Conservation (phyloP, 2,329 filamentous ascomycete genomes). For the Ophiostoma himal-ulmi region DNA sequence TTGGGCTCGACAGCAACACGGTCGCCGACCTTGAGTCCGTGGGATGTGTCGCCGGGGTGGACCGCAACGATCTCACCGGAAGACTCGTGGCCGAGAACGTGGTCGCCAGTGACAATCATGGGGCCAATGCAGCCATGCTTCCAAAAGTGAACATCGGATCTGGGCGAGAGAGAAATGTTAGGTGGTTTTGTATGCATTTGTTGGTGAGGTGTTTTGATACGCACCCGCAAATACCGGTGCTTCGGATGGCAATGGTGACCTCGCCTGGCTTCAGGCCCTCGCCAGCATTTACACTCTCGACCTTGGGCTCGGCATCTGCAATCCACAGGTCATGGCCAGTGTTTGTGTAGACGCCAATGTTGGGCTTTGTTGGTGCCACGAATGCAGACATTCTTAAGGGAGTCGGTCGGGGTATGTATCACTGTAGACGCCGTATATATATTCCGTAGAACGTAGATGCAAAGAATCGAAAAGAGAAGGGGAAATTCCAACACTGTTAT, state of each 20-base stretch:
- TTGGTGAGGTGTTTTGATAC: conserved; percentile 26
- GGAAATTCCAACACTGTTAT: background rate
- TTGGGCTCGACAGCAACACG: conserved; percentile 92
- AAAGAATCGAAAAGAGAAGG: background rate
- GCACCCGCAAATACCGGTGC: conserved; percentile 92
- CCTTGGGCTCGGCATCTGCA: conserved; percentile 65
- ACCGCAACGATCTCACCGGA: conserved; percentile 77
- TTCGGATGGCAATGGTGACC: conserved; percentile 83
- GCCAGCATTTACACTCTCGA: conserved; percentile 65
- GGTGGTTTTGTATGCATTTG: conserved; percentile 15
- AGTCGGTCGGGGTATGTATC: background rate
- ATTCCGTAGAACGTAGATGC: background rate
- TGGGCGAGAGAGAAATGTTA: conserved; percentile 34
- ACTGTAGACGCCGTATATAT: background rate
- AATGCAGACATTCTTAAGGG: background rate
- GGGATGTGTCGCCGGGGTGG: conserved; percentile 46
- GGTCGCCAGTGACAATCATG: conserved; percentile 84
- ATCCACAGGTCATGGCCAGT: conserved; percentile 89
- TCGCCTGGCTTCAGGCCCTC: conserved; percentile 69
- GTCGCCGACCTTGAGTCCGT: conserved; percentile 74
- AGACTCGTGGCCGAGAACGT: conserved; percentile 92
- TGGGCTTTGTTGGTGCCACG: conserved; percentile 57
- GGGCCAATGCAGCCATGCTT: conserved; percentile 90
- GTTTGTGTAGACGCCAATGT: conserved; percentile 96
- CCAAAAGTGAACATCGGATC: conserved; percentile 96